Percentiles rank a stretch among this genome's conserved stretches.
phyloP scores from a whole-genome alignment of 2,329 filamentous ascomycete species.

The Colletotrichum destructivum region DNA sequence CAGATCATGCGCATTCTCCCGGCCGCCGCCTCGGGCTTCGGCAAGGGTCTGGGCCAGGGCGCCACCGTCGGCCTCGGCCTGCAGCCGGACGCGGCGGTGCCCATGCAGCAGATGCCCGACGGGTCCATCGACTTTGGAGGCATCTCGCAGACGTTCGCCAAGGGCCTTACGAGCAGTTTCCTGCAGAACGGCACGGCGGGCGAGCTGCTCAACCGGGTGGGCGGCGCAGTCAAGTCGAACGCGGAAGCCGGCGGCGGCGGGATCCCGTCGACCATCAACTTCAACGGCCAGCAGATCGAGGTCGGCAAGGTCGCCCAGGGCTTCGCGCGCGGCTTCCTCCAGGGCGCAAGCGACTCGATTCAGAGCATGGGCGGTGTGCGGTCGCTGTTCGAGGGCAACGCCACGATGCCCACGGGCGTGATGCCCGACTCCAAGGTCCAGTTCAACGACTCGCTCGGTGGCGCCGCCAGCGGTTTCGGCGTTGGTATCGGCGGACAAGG shows the following conservation, averaged over 20 bases:
- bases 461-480: slow-evolving; percentile 54
- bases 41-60: slow-evolving; percentile 48
- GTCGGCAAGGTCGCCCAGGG: slow-evolving; percentile 52
- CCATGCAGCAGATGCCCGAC: slow-evolving; percentile 43
- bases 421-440: slow-evolving; percentile 46
- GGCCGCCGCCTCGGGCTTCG: slow-evolving; percentile 48
- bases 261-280: slow-evolving; percentile 42
- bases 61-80: slow-evolving; percentile 49
- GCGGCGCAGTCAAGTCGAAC: slow-evolving; percentile 13
- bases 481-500: slow-evolving; percentile 53
- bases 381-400: slow-evolving; percentile 50
- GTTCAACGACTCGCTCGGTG: slow-evolving; percentile 54
- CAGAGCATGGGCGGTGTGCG: slow-evolving; percentile 51
- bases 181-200: slow-evolving; percentile 51
- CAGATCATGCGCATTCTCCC: slow-evolving; percentile 44
- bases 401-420: slow-evolving; percentile 41
- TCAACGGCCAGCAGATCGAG: slow-evolving; percentile 42
- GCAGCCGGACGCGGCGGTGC: slow-evolving; percentile 45
- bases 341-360: slow-evolving; percentile 53
- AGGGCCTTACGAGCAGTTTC: slow-evolving; percentile 50
- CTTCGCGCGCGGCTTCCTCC: slow-evolving; percentile 53
- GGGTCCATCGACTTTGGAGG: slow-evolving; percentile 44
- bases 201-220: slow-evolving; percentile 45
- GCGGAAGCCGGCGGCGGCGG: slow-evolving; percentile 17
- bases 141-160: slow-evolving; percentile 47